Conservation (phyloP, 2,329 filamentous ascomycete species). For the Fusarium compactum region DNA sequence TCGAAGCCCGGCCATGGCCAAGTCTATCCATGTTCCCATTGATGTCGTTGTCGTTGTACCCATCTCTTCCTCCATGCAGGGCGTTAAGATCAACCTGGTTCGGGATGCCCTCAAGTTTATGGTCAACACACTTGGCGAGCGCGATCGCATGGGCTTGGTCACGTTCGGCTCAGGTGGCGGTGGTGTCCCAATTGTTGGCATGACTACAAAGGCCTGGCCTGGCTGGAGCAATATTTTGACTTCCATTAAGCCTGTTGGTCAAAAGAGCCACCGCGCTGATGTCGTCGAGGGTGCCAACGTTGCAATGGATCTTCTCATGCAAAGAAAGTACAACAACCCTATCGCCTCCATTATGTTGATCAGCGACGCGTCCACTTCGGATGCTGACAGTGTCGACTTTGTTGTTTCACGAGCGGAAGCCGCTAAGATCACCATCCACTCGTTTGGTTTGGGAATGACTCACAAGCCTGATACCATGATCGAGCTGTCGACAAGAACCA, state of each 20-base stretch:
- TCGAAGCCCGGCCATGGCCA: slow-evolving; percentile 56
- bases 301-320: slow-evolving; percentile 98
- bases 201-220: slow-evolving; percentile 95
- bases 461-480: slow-evolving; percentile 99
- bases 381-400: slow-evolving; percentile 96
- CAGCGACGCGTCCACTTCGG: slow-evolving; percentile 95
- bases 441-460: slow-evolving; percentile 94
- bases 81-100: slow-evolving; percentile 96
- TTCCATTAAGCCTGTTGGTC: slow-evolving; percentile 91
- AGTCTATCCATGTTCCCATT: slow-evolving; percentile 85
- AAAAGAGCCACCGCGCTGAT: slow-evolving; percentile 96
- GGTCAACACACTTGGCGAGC: slow-evolving; percentile 87
- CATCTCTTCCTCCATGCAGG: slow-evolving; percentile 98
- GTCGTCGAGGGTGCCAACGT: slow-evolving; percentile 98
- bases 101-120: slow-evolving; percentile 93
- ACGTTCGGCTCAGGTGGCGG: slow-evolving; percentile 96
- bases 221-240: slow-evolving; percentile 90
- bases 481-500: slow-evolving; percentile 92
- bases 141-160: slow-evolving; percentile 96
- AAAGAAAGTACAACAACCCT: slow-evolving; percentile 94
- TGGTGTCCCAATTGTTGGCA: slow-evolving; percentile 94
- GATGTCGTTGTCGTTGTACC: slow-evolving; percentile 97
- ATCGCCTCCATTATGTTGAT: slow-evolving; percentile 96
- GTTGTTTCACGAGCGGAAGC: slow-evolving; percentile 96
- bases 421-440: slow-evolving; percentile 97